Conservation (phyloP, 805 yeast species). For the Candida nemodendra region DNA sequence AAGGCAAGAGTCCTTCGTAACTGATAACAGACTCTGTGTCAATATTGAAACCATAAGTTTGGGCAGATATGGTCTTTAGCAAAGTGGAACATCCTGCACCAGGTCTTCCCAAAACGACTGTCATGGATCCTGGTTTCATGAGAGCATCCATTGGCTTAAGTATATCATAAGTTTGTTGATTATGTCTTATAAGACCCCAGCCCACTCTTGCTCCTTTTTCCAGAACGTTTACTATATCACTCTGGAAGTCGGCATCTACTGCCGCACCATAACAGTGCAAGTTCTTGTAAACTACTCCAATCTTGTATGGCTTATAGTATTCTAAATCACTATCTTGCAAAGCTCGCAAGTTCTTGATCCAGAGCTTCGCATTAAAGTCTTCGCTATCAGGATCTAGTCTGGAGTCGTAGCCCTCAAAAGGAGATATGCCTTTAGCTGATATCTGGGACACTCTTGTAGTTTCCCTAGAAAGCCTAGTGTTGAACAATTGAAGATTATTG, state of each 20-base stretch:
- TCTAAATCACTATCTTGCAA: slow-evolving; percentile 50
- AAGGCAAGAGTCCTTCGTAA: slow-evolving; percentile 51
- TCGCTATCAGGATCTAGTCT: slow-evolving; percentile 53
- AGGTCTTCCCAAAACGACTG: slow-evolving; percentile 75
- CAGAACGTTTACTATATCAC: slow-evolving; percentile 46
- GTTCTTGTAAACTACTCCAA: slow-evolving; percentile 56
- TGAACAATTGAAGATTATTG: slow-evolving; percentile 10
- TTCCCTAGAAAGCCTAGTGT: slow-evolving; percentile 35
- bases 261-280: slow-evolving; percentile 59
- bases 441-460: slow-evolving; percentile 35
- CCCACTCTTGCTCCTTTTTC: slow-evolving; percentile 25
- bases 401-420: slow-evolving; percentile 31
- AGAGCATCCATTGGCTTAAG: slow-evolving; percentile 62
- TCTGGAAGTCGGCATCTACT: slow-evolving; percentile 58
- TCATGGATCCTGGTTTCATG: slow-evolving; percentile 57
- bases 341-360: slow-evolving; percentile 59
- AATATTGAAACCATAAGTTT: slow-evolving; percentile 56
- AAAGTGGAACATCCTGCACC: slow-evolving; percentile 74
- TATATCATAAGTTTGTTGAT: slow-evolving; percentile 39
- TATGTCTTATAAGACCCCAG: slow-evolving; percentile 3
- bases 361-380: slow-evolving; percentile 50
- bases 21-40: slow-evolving; percentile 45
- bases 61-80: slow-evolving; percentile 53
- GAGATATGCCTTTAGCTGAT: slow-evolving; percentile 36
- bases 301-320: slow-evolving; percentile 53